Evolutionary conservation across 2,329 filamentous ascomycete species (phyloP), one percentile per base, ranked within the genome.

Genomic region (Ceratocystis colombiana): DNA sequence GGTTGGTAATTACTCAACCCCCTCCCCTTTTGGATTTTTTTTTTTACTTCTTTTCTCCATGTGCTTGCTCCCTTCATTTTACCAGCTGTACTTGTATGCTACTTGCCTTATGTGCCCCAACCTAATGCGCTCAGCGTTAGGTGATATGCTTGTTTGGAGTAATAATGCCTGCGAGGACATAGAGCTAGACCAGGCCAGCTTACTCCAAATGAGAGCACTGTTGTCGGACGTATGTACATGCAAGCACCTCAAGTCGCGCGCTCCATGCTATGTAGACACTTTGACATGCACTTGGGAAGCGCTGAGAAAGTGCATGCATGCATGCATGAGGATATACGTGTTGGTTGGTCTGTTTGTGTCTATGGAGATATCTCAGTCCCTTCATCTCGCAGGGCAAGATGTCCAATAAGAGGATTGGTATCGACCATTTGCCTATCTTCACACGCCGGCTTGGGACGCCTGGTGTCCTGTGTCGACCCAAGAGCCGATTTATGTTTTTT

Each of bases 221-320:
- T 41, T 12, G 28, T n/a, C 33, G 25, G 17, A 33, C 7, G 10
- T n/a, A 55, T 22, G 20, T 55, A 30, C 46, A 48, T 48, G 22
- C 15, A 25, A 25, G 22, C 28, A 59, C 5, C 28, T 7, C 15
- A 59, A 37, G 28, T 59, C 28, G 37, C 15, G 28, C 15, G 15
- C 53, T 37, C 30, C 28, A 37, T 59, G 28, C 28, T 59, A 59
- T 59, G 53, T 30, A 59, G 53, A 25, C 53, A 59, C 53, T 59
- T 59, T 37, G 53, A 59, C 28, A 59, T 59, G 20, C 48, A 15
- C 48, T 12, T 28, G 25, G 48, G 48, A 41, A 41, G 37, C 37
- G 8, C 37, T 41, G 37, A 41, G 37, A 53, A 41, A 53, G 48
- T 53, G 48, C 12, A 28, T 53, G 48, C 45, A 28, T 28, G 28